A percentile compares a stretch with the other conserved stretches of the same genome.
Evolutionary conservation across 352 stramenopile genomes (phyloP).

Genomic region (Pythium aquatile): DNA sequence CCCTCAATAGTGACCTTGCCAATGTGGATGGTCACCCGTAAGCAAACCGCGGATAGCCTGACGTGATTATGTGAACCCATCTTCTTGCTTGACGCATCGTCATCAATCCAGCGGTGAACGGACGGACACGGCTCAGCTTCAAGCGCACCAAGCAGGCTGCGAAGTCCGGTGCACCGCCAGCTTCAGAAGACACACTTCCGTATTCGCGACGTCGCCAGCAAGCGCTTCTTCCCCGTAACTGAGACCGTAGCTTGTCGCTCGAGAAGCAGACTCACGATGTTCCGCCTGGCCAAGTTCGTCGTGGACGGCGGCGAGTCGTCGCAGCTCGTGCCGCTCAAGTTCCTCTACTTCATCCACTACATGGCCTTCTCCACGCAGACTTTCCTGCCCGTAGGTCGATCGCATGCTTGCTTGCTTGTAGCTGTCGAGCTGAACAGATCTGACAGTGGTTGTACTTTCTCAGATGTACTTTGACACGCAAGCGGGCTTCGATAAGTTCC

Average conservation of each 20-base stretch:
- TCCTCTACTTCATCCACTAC: slow-evolving; percentile 67
- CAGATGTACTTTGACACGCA: slow-evolving; percentile 64
- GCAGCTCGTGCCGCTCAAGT: slow-evolving; percentile 62
- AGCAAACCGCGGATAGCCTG: background rate
- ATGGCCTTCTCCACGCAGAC: slow-evolving; percentile 63
- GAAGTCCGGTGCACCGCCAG: no score
- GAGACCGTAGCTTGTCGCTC: background rate
- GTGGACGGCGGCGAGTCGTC: slow-evolving; percentile 57
- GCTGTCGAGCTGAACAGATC: no score
- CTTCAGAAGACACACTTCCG: background rate
- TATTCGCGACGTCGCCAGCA: background rate
- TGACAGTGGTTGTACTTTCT: background rate
- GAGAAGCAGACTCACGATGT: slow-evolving; percentile 2
- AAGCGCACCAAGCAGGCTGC: background rate
- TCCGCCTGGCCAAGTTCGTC: slow-evolving; percentile 37
- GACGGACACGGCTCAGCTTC: background rate
- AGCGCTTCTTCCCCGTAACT: background rate
- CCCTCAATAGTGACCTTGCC: background rate
- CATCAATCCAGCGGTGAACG: background rate
- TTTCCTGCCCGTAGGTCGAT: slow-evolving; percentile 44
- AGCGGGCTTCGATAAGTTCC: slow-evolving; percentile 63
- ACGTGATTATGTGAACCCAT: background rate
- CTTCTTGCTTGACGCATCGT: background rate
- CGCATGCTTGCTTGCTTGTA: background rate
- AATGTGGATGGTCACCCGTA: background rate